A percentile compares a stretch with the other conserved stretches of the same genome.
These are phyloP conservation scores for Schizothecium vesticola DNA, from an alignment of 495 filamentous ascomycete genomes.

Conservation along the genomic window DNA sequence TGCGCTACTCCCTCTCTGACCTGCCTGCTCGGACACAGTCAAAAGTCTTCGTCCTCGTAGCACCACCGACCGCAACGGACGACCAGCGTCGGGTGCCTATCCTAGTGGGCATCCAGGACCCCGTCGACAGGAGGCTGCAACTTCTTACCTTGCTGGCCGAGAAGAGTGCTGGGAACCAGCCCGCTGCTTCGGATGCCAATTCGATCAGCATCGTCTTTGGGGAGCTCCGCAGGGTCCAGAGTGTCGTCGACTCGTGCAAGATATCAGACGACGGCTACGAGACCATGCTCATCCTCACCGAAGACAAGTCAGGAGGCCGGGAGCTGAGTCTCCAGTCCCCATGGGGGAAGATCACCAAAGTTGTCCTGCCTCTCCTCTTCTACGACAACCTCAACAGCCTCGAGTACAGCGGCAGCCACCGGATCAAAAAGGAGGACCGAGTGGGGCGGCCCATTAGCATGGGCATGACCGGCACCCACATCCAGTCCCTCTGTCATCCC, in stretches of 20 bases:
- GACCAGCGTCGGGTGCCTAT: slow-evolving; percentile 46
- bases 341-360: slow-evolving; percentile 59
- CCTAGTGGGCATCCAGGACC: slow-evolving; percentile 64
- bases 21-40: slow-evolving; percentile 43
- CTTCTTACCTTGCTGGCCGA: slow-evolving; percentile 56
- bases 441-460: slow-evolving; percentile 8
- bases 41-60: slow-evolving; percentile 61
- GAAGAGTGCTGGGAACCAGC: slow-evolving; percentile 24
- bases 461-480: slow-evolving; percentile 29
- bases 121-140: slow-evolving; percentile 59
- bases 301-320: slow-evolving; percentile 54
- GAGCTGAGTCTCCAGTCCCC: slow-evolving; percentile 69
- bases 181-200: neutral
- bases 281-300: slow-evolving; percentile 65
- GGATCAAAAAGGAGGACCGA: slow-evolving; percentile 2
- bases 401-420: slow-evolving; percentile 33
- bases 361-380: slow-evolving; percentile 45
- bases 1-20: slow-evolving; percentile 50
- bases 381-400: slow-evolving; percentile 35
- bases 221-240: slow-evolving; percentile 46
- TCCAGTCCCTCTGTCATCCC: slow-evolving; percentile 40
- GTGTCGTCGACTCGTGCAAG: slow-evolving; percentile 69
- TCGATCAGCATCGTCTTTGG: slow-evolving; percentile 32
- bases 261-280: slow-evolving; percentile 58
- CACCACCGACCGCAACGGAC: slow-evolving; percentile 50